phyloP scores from a whole-genome alignment of 73 alveolate genomes.

The Diophrys appendiculata region DNA sequence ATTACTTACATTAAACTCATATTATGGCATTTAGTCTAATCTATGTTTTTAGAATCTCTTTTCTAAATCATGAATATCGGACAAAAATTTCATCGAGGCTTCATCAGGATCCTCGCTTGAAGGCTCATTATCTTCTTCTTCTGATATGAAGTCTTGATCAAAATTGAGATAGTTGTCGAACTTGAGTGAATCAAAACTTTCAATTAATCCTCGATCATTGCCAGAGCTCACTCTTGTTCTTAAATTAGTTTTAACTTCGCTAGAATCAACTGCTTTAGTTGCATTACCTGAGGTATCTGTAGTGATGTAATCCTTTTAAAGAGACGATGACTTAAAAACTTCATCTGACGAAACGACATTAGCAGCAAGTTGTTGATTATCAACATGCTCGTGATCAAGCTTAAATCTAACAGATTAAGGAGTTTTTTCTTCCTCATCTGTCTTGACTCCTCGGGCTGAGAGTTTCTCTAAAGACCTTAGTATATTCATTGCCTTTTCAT shows the following conservation, averaged over 20 bases:
- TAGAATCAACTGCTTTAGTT: no score
- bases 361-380: no score
- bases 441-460: not conserved
- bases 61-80: constrained; percentile 18
- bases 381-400: no score
- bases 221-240: not conserved
- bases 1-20: constrained; percentile 21
- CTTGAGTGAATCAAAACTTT: not conserved
- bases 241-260: not conserved
- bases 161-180: not conserved
- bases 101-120: no score
- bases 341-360: no score
- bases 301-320: no score
- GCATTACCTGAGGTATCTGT: no score
- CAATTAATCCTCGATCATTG: not conserved
- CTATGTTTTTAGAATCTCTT: constrained; percentile 1
- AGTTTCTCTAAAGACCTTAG: not conserved
- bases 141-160: not conserved
- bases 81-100: not conserved
- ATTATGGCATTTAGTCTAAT: no score
- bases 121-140: not conserved
- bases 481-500: not conserved
- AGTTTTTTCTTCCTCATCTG: not conserved
- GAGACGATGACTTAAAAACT: no score
- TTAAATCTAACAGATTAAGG: no score